Evolutionary conservation across 1,139 yeast species (phyloP), one percentile per base, ranked within the genome.

Genomic region (Diutina siamensis): DNA sequence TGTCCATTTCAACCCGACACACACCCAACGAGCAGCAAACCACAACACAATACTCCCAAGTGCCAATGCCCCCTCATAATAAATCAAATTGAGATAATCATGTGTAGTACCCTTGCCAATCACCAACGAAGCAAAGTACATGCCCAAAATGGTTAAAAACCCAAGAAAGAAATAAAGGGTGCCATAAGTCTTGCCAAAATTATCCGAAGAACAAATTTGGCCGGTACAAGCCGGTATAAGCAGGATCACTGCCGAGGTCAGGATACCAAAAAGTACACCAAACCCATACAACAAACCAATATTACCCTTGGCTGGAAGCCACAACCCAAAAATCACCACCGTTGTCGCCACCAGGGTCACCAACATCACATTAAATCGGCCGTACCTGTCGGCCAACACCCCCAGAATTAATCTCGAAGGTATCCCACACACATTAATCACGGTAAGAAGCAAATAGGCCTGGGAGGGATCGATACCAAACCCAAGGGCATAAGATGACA

Each of bases 151-250:
- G 5, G 76, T 74, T 35, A 77, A 76, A 54, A 80, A 74, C 9
- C 84, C 73, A 42, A 80, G 78, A 38, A 78, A 65, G 53, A 78
- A 78, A 57, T 82, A 81, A 60, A 81, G 71, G 0, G 85, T 80
- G 0, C 88, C 85, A 55, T 78, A 82, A 25, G 83, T 70, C 54
- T 74, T 78, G 27, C 89, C 89, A 53, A 80, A 81, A 47, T 72
- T 74, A 40, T 76, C 77, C 1, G 82, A 76, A 44, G 71, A 71
- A 40, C 86, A 78, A 19, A 83, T 77, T 57, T 81, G 87, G 0
- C 80, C 74, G 53, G 51, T 42, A 48, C 48, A 35, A 31, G 67
- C 63, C 18, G 65, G 65, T 45, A 63, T 62, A n/a, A 63, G 51
- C 13, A 65, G 57, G 18, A 63, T 53, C 10, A 58, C 61, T 3